phyloP scores from a whole-genome alignment of 108 stramenopile genomes.

The Tribonema minus region DNA sequence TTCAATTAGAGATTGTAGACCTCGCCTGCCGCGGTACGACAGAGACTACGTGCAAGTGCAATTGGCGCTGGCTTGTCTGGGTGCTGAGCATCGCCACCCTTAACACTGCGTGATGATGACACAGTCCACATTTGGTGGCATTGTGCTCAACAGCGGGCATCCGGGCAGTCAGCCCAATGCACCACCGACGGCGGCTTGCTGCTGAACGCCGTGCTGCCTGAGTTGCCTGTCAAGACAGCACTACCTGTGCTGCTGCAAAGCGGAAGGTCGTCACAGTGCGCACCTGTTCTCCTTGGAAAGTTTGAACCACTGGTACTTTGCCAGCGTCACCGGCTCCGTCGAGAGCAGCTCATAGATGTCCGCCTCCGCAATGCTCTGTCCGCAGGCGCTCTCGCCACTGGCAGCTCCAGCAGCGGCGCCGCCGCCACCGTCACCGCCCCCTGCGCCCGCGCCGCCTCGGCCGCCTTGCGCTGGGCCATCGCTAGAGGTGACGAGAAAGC shows the following conservation, averaged over 20 bases:
- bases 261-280: background rate
- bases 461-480: too few species aligned
- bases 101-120: too few species aligned
- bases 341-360: slow-evolving; percentile 3
- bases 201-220: too few species aligned
- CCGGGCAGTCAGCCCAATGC: slow-evolving; percentile 36
- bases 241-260: background rate
- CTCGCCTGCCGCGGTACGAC: too few species aligned
- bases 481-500: background rate
- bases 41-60: too few species aligned
- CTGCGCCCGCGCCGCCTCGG: too few species aligned
- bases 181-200: background rate
- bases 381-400: background rate
- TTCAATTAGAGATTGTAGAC: too few species aligned
- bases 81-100: too few species aligned
- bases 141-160: slow-evolving; percentile 55
- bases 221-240: too few species aligned
- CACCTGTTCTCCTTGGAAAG: background rate
- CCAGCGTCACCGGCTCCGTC: background rate
- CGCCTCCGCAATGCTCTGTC: background rate
- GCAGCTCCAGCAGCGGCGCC: background rate
- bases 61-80: too few species aligned
- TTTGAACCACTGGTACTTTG: slow-evolving; percentile 53
- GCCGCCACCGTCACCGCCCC: background rate
- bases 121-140: slow-evolving; percentile 51